These are phyloP conservation scores for Cladosporium cucumerinum DNA, from an alignment of 2,329 filamentous ascomycete genomes.

Conservation along the genomic window DNA sequence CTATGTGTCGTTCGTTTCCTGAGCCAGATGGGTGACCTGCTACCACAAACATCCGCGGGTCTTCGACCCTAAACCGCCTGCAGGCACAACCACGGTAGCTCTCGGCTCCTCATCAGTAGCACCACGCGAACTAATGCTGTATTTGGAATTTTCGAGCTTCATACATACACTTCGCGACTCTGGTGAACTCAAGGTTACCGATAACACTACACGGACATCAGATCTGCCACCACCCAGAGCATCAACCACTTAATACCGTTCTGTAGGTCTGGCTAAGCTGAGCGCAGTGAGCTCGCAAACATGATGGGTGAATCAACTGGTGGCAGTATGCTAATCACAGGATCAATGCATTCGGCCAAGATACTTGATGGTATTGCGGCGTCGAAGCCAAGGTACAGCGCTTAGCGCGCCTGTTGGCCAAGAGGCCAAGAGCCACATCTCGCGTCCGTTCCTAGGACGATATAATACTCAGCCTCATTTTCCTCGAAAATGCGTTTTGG, in stretches of 20 bases:
- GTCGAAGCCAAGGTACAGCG: neutral
- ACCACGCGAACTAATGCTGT: neutral
- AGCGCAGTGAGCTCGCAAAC: neutral
- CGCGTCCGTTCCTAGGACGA: neutral
- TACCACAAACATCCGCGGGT: neutral
- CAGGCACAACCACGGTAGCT: neutral
- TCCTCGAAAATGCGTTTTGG: neutral
- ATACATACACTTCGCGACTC: neutral
- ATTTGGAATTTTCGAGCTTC: neutral
- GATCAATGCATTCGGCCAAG: neutral
- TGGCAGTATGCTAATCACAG: neutral
- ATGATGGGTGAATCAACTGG: neutral
- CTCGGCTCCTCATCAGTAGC: neutral
- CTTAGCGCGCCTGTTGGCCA: neutral
- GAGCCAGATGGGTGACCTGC: too few relatives aligned
- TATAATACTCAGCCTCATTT: neutral
- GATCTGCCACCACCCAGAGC: neutral
- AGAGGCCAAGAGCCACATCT: neutral
- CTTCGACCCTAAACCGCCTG: neutral
- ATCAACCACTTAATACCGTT: neutral
- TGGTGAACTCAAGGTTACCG: too few relatives aligned
- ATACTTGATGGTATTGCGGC: neutral
- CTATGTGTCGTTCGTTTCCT: neutral
- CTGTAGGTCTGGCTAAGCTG: neutral
- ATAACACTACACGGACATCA: neutral